Evolutionary conservation across 2,329 filamentous ascomycete species (phyloP), one percentile per base, ranked within the genome.

Genomic region (Pseudocercospora macadamiae): DNA sequence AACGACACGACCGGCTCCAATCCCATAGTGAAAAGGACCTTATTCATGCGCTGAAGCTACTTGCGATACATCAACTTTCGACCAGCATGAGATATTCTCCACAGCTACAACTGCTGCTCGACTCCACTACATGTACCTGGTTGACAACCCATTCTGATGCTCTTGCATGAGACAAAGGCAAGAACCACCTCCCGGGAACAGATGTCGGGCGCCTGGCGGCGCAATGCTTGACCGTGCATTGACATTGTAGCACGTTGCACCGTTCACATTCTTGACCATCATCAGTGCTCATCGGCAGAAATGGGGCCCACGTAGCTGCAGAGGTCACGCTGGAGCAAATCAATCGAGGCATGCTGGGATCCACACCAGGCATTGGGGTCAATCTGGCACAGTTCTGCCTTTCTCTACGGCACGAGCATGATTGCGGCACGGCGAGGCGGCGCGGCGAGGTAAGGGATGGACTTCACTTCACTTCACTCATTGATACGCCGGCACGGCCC

Each of bases 111-210:
- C 12, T 32, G 28, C 28, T 39, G 36, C 36, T 25, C 5, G 49
- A 42, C 32, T 9, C 37, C 19, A n/a, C n/a, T n/a, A n/a, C n/a
- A n/a, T n/a, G n/a, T 53, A 54, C 51, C 51, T 54, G 51, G 37
- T 54, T 54, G 34, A 54, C 47, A 44, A 16, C 10, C 16, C 14
- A 10, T 12, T 21, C 34, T 36, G 49, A 53, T 53, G 49, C 51
- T 53, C 36, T 51, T 26, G 36, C 48, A 51, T 34, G 21, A n/a
- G n/a, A 4, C 45, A 28, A 18, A n/a, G n/a, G 14, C 47, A 23
- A 16, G 7, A 39, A 19, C 32, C 36, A 9, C n/a, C n/a, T n/a
- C n/a, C n/a, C n/a, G n/a, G n/a, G n/a, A n/a, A n/a, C n/a, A n/a
- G n/a, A n/a, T n/a, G n/a, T n/a, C n/a, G n/a, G n/a, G n/a, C n/a